phyloP scores from a whole-genome alignment of 768 basidiomycete species.

The Hygrophoropsis aurantiaca region DNA sequence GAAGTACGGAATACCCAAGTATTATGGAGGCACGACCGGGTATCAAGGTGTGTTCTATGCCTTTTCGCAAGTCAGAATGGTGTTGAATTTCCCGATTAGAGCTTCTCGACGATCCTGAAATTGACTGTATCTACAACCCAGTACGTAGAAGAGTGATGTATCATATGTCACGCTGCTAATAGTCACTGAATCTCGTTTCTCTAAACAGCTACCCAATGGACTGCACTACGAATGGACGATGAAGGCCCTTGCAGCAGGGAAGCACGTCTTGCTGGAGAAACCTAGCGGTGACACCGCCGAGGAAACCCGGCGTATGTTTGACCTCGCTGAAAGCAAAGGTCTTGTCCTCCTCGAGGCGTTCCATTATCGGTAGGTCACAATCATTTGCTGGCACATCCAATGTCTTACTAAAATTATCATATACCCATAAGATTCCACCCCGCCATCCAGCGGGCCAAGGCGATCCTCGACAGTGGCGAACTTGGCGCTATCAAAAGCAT shows the following conservation, averaged over 20 bases:
- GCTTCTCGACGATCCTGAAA: constrained; percentile 50
- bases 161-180: background rate
- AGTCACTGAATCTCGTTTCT: background rate
- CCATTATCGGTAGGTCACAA: constrained; percentile 46
- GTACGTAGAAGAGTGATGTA: constrained; percentile 27
- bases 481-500: constrained; percentile 52
- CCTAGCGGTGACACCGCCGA: constrained; percentile 51
- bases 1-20: constrained; percentile 51
- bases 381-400: background rate
- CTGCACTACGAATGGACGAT: constrained; percentile 69
- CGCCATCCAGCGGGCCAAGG: constrained; percentile 50
- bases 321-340: constrained; percentile 46
- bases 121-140: constrained; percentile 60
- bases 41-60: constrained; percentile 47
- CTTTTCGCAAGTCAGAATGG: background rate
- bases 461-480: constrained; percentile 53
- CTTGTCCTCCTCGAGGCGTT: constrained; percentile 61
- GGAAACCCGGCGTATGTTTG: constrained; percentile 53
- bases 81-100: constrained; percentile 25
- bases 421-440: constrained; percentile 64
- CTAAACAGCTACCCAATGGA: constrained; percentile 51
- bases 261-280: constrained; percentile 67
- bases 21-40: constrained; percentile 43
- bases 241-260: constrained; percentile 59
- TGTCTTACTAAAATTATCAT: constrained; percentile 7